A percentile compares a stretch with the other conserved stretches of the same genome.
Evolutionary conservation across 2,329 filamentous ascomycete species (phyloP).

Genomic region (Penicillium sp.): DNA sequence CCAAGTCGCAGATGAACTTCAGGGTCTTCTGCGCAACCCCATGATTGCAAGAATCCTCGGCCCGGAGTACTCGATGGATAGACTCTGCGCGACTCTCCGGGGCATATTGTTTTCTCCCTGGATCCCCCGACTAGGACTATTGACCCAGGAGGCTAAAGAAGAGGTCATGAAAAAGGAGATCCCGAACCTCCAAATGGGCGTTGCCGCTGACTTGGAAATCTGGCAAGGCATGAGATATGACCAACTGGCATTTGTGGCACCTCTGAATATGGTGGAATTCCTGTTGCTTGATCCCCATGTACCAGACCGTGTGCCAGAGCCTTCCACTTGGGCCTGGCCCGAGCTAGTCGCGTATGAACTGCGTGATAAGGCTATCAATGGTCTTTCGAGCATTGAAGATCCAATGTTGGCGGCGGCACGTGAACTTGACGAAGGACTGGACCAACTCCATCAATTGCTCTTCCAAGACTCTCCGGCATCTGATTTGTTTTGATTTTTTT

Average conservation of each 20-base stretch:
- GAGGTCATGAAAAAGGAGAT: constrained; percentile 2
- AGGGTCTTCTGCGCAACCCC: not conserved
- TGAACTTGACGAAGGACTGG: no score
- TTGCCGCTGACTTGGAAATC: constrained; percentile 6
- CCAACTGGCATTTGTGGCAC: not conserved
- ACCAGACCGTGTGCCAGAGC: not conserved
- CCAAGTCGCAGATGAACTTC: constrained; percentile 12
- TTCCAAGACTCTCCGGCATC: no score
- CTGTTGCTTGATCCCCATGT: not conserved
- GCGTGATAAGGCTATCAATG: no score
- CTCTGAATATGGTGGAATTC: not conserved
- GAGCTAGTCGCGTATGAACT: no score
- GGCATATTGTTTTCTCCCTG: constrained; percentile 3
- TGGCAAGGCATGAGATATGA: not conserved
- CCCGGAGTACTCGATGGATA: not conserved
- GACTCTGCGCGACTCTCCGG: constrained; percentile 1
- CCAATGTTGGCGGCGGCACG: no score
- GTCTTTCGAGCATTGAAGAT: no score
- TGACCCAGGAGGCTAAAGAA: not conserved
- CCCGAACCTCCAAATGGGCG: constrained; percentile 1
- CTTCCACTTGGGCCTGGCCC: not conserved
- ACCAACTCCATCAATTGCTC: no score
- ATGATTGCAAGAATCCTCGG: constrained; percentile 12
- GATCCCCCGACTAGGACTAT: not conserved
- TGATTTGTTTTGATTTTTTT: no score